Evolutionary conservation across 306 rosid genomes (phyloP).

Genomic region (Fragaria iinumae): DNA sequence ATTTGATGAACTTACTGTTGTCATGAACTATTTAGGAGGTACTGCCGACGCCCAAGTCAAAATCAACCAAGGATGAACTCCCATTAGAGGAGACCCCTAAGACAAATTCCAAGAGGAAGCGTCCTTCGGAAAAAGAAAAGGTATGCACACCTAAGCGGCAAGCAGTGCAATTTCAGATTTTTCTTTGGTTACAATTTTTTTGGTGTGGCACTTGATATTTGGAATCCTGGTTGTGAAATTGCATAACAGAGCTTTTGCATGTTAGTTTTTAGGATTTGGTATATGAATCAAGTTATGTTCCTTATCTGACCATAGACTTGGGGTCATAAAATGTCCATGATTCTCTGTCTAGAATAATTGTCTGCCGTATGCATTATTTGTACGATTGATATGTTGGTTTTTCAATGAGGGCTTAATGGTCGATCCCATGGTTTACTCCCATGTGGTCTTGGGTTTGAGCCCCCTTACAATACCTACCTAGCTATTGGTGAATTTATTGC

Average conservation of each 20-base stretch:
- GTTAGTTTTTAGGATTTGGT: not conserved
- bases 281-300: not conserved
- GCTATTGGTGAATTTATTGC: not conserved
- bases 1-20: conserved; percentile 3
- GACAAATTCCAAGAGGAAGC: conserved; percentile 71
- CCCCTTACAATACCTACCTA: not conserved
- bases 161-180: not conserved
- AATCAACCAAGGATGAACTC: conserved; percentile 46
- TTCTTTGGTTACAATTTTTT: not conserved
- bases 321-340: not conserved
- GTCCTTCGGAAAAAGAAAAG: conserved; percentile 55
- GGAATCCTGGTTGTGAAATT: not conserved
- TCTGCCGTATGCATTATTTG: not conserved
- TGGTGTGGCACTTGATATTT: not conserved
- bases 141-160: conserved; percentile 24
- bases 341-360: not conserved
- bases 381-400: not conserved
- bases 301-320: not conserved
- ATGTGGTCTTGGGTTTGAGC: not conserved
- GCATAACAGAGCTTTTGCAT: not conserved
- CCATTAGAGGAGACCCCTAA: conserved; percentile 49
- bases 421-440: not conserved
- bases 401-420: not conserved
- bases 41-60: conserved; percentile 46
- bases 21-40: conserved; percentile 41